Evolutionary conservation across 2,329 filamentous ascomycete species (phyloP).

Genomic region (Scedosporium boydii): DNA sequence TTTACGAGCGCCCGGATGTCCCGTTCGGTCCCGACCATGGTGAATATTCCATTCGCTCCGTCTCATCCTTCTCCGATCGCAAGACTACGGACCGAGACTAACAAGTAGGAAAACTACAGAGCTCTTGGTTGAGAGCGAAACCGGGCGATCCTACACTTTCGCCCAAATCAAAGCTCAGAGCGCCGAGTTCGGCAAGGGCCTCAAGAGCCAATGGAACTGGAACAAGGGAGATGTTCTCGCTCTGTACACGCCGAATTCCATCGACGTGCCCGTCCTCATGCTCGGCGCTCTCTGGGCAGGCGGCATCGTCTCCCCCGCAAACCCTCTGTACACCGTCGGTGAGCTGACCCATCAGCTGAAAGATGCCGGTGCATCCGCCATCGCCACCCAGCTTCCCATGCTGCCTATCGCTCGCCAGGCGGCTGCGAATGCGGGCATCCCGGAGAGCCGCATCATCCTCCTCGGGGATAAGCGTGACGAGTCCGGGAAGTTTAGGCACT

Average conservation of each 20-base stretch:
- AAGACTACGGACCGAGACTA: not conserved
- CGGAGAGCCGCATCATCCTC: conserved; percentile 62
- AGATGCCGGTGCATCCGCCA: conserved; percentile 63
- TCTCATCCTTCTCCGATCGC: not conserved
- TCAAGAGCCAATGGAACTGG: conserved; percentile 68
- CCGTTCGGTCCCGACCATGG: conserved; percentile 65
- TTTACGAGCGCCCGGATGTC: conserved; percentile 62
- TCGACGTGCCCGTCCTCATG: conserved; percentile 70
- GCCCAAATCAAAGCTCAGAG: conserved; percentile 55
- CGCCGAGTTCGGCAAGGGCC: conserved; percentile 68
- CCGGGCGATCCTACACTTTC: conserved; percentile 60
- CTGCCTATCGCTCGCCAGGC: conserved; percentile 58
- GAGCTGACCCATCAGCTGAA: conserved; percentile 80
- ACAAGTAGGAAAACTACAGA: conserved; percentile 34
- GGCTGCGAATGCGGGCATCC: conserved; percentile 59
- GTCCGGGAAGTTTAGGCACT: conserved; percentile 55
- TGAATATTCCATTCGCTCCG: conserved; percentile 23
- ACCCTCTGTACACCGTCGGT: conserved; percentile 74
- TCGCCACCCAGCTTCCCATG: conserved; percentile 64
- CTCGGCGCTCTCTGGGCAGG: conserved; percentile 80
- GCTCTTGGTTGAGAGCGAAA: conserved; percentile 68
- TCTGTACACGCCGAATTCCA: conserved; percentile 75
- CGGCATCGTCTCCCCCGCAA: conserved; percentile 66
- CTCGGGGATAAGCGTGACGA: conserved; percentile 62
- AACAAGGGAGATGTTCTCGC: conserved; percentile 74